Percentiles rank a stretch among this genome's conserved stretches.
These are phyloP conservation scores for Trichoderma guizhouense DNA, from an alignment of 2,329 filamentous ascomycete species.

Conservation along the genomic window DNA sequence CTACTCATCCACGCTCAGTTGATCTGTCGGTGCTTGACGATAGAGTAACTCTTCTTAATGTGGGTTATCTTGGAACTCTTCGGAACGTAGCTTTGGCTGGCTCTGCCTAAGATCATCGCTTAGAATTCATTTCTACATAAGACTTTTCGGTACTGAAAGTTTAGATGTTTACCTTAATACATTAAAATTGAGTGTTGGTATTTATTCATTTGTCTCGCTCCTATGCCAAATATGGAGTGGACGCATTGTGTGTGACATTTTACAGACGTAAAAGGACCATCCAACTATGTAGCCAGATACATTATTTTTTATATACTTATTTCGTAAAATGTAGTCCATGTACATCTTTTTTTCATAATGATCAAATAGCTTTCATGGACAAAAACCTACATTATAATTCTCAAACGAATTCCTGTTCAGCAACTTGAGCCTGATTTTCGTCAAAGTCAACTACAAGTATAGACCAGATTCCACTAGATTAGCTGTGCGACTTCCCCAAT, in stretches of 20 bases:
- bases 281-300: not conserved
- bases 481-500: not conserved
- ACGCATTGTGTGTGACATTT: not conserved
- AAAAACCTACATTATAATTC: not conserved
- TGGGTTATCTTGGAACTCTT: constrained; percentile 1
- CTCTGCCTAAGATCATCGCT: not conserved
- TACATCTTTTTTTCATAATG: not conserved
- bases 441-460: not conserved
- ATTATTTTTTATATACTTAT: not conserved
- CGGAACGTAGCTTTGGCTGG: not conserved
- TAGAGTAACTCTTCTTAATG: not conserved
- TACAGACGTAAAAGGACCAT: not conserved
- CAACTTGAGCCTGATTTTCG: not conserved
- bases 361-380: not conserved
- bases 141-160: not conserved
- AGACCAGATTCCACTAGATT: not conserved
- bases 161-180: not conserved
- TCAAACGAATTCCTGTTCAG: not conserved
- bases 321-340: not conserved
- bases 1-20: not conserved
- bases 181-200: not conserved
- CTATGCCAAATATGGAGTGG: accelerated
- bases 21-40: not conserved
- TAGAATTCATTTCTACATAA: not conserved
- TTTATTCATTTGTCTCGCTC: not conserved